Base-by-base conservation (phyloP, 805 yeast species). In the Ogataea zsoltii region DNA sequence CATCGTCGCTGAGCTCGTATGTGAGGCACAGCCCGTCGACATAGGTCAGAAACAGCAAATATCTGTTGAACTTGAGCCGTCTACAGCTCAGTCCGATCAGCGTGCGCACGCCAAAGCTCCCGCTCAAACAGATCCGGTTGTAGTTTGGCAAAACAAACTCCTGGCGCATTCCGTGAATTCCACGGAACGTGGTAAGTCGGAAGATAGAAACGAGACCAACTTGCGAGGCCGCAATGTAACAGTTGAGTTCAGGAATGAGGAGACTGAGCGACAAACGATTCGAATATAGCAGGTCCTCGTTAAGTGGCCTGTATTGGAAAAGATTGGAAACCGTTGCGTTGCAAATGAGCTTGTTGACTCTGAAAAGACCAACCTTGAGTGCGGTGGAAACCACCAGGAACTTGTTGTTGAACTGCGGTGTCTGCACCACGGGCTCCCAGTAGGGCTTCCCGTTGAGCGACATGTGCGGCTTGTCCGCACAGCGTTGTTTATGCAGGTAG, bases 381-480 rank as follows among this genome's bases (percentile, higher is more conserved):
- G 71, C 68, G 0, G 84, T 76, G 0, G 84, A 72, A 1, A 71
- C 68, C 7, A 77, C 42, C 7, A 74, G 51, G 39, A 69, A 70
- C 33, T 62, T 47, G 40, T 67, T 58, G 16, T 56, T 50, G 28
- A 63, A 56, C 11, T 49, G 46, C 1, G 65, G 55, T 1, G 53
- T 48, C 0, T 11, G 37, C 3, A 52, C 41, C 3, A 46, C 45
- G 1, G 54, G 49, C 33, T 60, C 62, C 69, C 69, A 65, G 48
- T 64, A 66, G 13, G 17, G 12, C 23, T 50, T 50, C 1, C 62
- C 62, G 43, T 62, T 62, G n/a, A 57, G 10, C 7, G 69, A 64
- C 11, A 39, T 19, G 31, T 55, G 54, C 2, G 9, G 6, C 40
- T 63, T 63, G 15, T 25, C 41, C 13, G 44, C 49, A 2, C 43